These are phyloP conservation scores for Podospora comata DNA, from an alignment of 495 filamentous ascomycete species.

Conservation along the genomic window DNA sequence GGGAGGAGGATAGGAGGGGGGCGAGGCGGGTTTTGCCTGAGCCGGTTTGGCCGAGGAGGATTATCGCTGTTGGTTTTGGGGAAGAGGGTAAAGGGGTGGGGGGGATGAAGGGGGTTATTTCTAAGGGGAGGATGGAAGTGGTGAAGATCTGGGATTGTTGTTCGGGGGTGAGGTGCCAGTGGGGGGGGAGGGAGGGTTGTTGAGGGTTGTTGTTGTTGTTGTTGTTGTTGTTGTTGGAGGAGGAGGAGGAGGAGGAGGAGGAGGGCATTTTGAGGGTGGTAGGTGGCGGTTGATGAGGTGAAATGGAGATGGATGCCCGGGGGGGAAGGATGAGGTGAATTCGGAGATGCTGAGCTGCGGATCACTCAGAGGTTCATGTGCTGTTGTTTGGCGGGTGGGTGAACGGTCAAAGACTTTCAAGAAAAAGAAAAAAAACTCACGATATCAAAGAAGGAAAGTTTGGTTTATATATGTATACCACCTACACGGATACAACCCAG, in stretches of 20 bases:
- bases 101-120: slow-evolving; percentile 20
- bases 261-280: not conserved
- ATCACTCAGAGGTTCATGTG: too few species aligned
- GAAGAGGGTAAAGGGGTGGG: not conserved
- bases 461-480: not conserved
- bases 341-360: too few species aligned
- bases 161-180: slow-evolving; percentile 22
- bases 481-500: not conserved
- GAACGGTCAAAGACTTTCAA: not conserved
- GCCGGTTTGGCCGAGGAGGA: slow-evolving; percentile 44
- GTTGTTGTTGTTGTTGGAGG: not conserved
- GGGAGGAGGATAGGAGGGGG: slow-evolving; percentile 27
- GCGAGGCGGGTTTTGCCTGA: slow-evolving; percentile 41
- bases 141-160: slow-evolving; percentile 19
- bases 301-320: too few species aligned
- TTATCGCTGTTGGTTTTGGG: slow-evolving; percentile 30
- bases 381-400: not conserved
- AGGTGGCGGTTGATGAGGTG: not conserved
- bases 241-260: not conserved
- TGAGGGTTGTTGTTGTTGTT: slow-evolving; percentile 1
- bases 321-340: too few species aligned
- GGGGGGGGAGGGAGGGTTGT: slow-evolving; percentile 3
- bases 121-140: slow-evolving; percentile 19
- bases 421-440: not conserved
- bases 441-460: not conserved